Conservation (phyloP, 768 basidiomycete genomes). For the Neoboletus subvelutipes region DNA sequence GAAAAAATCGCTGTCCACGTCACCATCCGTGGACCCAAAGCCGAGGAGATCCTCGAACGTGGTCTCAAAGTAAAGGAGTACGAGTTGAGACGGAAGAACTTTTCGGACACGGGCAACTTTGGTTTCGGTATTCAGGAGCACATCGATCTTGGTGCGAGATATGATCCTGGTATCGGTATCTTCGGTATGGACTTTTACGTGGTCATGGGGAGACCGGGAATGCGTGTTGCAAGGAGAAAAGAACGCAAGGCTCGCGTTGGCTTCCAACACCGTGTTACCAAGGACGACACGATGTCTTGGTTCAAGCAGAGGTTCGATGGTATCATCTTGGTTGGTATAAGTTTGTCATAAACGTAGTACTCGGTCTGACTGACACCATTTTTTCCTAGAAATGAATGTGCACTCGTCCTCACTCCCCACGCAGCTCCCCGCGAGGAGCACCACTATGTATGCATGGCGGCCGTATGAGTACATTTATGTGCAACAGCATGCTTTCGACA, state of each 20-base stretch:
- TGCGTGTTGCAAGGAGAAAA: conserved; percentile 88
- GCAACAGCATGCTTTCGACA: conserved; percentile 23
- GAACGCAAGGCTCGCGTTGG: conserved; percentile 86
- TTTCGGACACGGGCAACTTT: conserved; percentile 99
- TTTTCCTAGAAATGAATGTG: conserved; percentile 28
- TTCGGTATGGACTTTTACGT: conserved; percentile 99
- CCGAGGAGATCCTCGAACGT: conserved; percentile 98
- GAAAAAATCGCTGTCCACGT: conserved; percentile 99
- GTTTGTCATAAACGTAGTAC: not conserved
- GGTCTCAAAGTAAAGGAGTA: conserved; percentile 99
- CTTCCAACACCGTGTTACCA: conserved; percentile 85
- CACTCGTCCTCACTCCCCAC: not conserved
- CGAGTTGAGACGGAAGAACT: conserved; percentile 95
- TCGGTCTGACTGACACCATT: not conserved
- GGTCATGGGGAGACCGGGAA: conserved; percentile 96
- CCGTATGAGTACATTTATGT: conserved; percentile 28
- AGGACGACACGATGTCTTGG: conserved; percentile 96
- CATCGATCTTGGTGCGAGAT: conserved; percentile 98
- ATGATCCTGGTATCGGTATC: conserved; percentile 98
- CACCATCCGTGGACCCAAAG: conserved; percentile 98
- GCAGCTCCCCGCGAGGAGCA: conserved; percentile 3
- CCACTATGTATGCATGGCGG: conserved; percentile 24
- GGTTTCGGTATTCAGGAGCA: conserved; percentile 99
- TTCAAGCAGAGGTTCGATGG: conserved; percentile 99
- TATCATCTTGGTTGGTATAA: conserved; percentile 78